A percentile compares a stretch with the other conserved stretches of the same genome.
phyloP scores from a whole-genome alignment of 2,329 filamentous ascomycete genomes.

The Ceratocystis cubensis region DNA sequence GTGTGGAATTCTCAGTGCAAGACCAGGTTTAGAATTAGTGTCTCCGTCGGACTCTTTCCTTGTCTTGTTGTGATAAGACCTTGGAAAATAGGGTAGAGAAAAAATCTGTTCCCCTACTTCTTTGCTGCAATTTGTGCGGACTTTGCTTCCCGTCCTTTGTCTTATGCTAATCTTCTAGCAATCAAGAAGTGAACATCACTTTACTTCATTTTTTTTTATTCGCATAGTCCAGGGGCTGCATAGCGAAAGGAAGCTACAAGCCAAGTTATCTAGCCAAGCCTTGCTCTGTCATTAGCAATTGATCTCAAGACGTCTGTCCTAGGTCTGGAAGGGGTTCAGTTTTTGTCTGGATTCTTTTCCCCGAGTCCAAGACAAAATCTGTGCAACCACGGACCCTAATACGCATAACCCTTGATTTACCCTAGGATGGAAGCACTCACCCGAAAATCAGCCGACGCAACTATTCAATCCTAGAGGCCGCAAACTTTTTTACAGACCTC shows the following conservation, averaged over 20 bases:
- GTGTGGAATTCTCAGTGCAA: background rate
- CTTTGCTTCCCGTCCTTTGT: background rate
- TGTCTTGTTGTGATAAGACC: background rate
- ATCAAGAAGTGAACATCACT: background rate
- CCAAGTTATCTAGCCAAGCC: no score
- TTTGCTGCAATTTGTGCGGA: background rate
- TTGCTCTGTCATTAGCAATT: no score
- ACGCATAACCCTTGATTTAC: background rate
- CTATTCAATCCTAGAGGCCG: background rate
- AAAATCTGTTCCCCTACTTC: background rate
- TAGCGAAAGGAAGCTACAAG: no score
- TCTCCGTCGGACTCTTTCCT: background rate
- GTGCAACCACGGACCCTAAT: background rate
- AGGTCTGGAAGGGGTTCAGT: no score
- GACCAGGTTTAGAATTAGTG: background rate
- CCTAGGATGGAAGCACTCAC: background rate
- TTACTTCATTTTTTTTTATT: background rate
- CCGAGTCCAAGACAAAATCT: background rate
- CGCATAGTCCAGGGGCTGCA: background rate
- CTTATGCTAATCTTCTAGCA: background rate
- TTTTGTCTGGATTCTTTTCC: no score
- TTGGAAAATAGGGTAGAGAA: background rate
- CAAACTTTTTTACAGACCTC: background rate
- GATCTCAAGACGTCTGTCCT: no score
- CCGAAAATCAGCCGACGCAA: conserved; percentile 5